Base-by-base conservation (phyloP, 2,329 filamentous ascomycete genomes). In the Aspergillus sp. region DNA sequence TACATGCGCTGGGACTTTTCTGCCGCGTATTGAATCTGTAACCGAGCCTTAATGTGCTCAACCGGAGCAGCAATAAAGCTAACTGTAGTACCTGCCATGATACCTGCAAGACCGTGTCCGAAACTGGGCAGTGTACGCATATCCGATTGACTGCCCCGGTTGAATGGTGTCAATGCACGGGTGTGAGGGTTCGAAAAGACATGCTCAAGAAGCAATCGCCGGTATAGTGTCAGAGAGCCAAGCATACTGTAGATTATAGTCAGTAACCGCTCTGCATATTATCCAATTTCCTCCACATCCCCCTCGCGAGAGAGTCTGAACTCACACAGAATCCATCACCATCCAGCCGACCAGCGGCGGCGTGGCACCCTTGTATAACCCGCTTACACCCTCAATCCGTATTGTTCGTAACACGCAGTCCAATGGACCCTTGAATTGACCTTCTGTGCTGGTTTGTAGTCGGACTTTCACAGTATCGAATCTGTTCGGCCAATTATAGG, bases 391-490 rank as follows among this genome's bases (percentile, higher is more conserved):
- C 69, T 98, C 93, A 64, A 90, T 86, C 51, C 85, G 82, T 23
- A 97, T 56, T 7, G 93, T 98, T 66, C 91, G 85, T 48, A 86
- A 68, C 7, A 95, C 74, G 64, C 93, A 97, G 67, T 95, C 84
- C 27, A 95, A 67, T 0, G 93, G 90, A 0, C 93, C 93, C 54
- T 77, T 77, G 76, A 98, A 98, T 58, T 87, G 89, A 1, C 82
- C 68, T 43, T 79, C 69, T 57, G 85, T 77, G 25, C 88, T 89
- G 2, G 91, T 97, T 68, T 98, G 93, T 15, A 98, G 77, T 27
- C 93, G 88, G 46, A 97, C 91, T 72, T 98, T 98, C 68, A 98
- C 82, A 0, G 93, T 97, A 70, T 98, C 93, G 73, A 98, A 97
- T 20, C 88, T 79, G 49, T 48, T n/a, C 27, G 47, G 39, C 19